These are phyloP conservation scores for Alternaria sp. DNA, from an alignment of 2,329 filamentous ascomycete species.

Conservation along the genomic window DNA sequence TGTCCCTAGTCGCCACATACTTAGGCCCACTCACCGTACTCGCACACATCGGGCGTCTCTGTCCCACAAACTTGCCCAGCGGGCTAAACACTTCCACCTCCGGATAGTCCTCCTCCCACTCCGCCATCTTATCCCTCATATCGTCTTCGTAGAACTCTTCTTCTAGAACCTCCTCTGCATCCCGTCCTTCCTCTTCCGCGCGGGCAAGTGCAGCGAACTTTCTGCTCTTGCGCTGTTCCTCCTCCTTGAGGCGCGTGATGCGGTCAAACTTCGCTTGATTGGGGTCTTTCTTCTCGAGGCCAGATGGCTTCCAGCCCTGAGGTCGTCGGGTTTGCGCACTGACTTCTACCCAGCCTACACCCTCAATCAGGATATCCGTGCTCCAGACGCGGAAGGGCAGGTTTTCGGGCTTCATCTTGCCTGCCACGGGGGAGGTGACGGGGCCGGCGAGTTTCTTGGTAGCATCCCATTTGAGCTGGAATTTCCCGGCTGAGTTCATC, in stretches of 20 bases:
- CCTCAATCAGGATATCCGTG: conserved; percentile 87
- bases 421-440: conserved; percentile 68
- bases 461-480: conserved; percentile 79
- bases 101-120: conserved; percentile 59
- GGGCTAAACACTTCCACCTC: conserved; percentile 85
- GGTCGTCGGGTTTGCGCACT: conserved; percentile 74
- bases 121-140: conserved; percentile 18
- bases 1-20: conserved; percentile 56
- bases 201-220: conserved; percentile 28
- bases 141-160: conserved; percentile 27
- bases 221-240: conserved; percentile 17
- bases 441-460: conserved; percentile 80
- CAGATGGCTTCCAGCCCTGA: conserved; percentile 38
- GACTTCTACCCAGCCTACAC: conserved; percentile 91
- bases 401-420: conserved; percentile 67
- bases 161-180: conserved; percentile 40
- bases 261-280: conserved; percentile 32
- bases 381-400: conserved; percentile 82
- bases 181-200: conserved; percentile 16
- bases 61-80: conserved; percentile 77
- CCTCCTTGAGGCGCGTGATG: conserved; percentile 6
- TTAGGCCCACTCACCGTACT: conserved; percentile 67
- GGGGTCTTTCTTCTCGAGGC: conserved; percentile 58
- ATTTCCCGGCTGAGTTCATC: conserved; percentile 68
- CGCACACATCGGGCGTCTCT: conserved; percentile 72